A percentile compares a stretch with the other conserved stretches of the same genome.
Conservation (phyloP, 352 stramenopile species). For the Phytophthora boehmeriae region DNA sequence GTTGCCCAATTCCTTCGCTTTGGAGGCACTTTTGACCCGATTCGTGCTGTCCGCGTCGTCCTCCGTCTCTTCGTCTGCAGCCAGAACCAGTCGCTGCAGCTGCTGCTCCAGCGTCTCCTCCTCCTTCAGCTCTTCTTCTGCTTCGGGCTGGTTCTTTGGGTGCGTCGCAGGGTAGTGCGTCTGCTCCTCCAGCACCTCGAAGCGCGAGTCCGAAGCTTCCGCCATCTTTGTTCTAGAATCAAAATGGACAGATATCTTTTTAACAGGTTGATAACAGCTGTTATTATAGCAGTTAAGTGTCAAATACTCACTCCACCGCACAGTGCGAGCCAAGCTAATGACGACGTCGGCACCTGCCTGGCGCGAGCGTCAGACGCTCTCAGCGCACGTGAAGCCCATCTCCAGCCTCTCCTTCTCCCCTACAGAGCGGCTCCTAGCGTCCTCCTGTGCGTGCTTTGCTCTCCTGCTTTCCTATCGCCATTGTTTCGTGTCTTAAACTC, state of each 20-base stretch:
- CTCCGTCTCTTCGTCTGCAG: slow-evolving; percentile 26
- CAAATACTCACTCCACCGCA: no score
- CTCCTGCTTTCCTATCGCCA: neutral
- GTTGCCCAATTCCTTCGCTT: slow-evolving; percentile 86
- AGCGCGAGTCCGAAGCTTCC: slow-evolving; percentile 48
- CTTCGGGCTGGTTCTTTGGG: slow-evolving; percentile 30
- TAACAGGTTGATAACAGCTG: no score
- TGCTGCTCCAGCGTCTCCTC: slow-evolving; percentile 72
- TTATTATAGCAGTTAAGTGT: slow-evolving; percentile 10
- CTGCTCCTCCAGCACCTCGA: slow-evolving; percentile 88
- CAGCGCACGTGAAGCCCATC: slow-evolving; percentile 69
- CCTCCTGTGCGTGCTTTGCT: slow-evolving; percentile 48
- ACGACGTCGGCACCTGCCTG: slow-evolving; percentile 9
- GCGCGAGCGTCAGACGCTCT: slow-evolving; percentile 24
- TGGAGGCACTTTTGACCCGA: slow-evolving; percentile 69
- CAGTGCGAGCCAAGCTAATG: no score
- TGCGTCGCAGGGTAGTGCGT: slow-evolving; percentile 68
- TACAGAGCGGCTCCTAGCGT: slow-evolving; percentile 60
- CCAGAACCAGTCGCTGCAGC: slow-evolving; percentile 60
- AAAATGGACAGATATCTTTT: no score
- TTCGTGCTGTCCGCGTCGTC: slow-evolving; percentile 24
- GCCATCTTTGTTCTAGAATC: slow-evolving; percentile 17
- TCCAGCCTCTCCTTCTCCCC: slow-evolving; percentile 78
- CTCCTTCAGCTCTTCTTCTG: slow-evolving; percentile 26
- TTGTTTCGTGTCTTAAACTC: slow-evolving; percentile 1